phyloP scores from a whole-genome alignment of 306 rosid species.

The Citrullus colocynthis region DNA sequence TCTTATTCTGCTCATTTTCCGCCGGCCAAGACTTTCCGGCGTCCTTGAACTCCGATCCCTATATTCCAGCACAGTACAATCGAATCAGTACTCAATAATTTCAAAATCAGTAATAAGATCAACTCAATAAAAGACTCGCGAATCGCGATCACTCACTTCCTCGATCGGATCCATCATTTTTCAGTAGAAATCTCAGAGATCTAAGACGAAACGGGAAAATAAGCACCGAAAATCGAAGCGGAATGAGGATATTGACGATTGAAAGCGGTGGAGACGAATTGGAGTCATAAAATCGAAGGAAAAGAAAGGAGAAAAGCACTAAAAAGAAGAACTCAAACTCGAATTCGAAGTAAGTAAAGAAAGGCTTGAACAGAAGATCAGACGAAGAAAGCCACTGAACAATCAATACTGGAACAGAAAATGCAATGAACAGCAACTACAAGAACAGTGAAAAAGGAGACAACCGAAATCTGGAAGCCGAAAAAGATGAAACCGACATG shows the following conservation, averaged over 20 bases:
- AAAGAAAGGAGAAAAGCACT: not conserved
- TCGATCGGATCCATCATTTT: slow-evolving; percentile 60
- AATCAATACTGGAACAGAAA: not conserved
- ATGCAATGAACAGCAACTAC: not conserved
- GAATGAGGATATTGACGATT: not conserved
- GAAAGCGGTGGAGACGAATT: not conserved
- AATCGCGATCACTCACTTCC: slow-evolving; percentile 39
- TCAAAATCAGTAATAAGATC: not conserved
- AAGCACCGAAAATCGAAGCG: slow-evolving; percentile 4
- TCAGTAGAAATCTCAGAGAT: slow-evolving; percentile 18
- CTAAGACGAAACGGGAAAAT: slow-evolving; percentile 3
- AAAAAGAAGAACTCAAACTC: not conserved
- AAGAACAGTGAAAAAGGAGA: not conserved
- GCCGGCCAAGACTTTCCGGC: slow-evolving; percentile 22
- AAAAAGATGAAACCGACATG: slow-evolving; percentile 5
- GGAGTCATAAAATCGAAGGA: not conserved
- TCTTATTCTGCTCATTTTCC: slow-evolving; percentile 35
- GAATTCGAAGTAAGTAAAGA: not conserved
- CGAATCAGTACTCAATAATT: slow-evolving; percentile 14
- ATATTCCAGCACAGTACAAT: slow-evolving; percentile 17
- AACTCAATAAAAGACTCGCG: not conserved
- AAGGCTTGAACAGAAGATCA: not conserved
- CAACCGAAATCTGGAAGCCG: not conserved
- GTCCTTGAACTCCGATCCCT: slow-evolving; percentile 72
- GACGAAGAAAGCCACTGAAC: not conserved